These are phyloP conservation scores for Populus hybrid DNA, from an alignment of 441 rosid genomes.

Conservation along the genomic window DNA sequence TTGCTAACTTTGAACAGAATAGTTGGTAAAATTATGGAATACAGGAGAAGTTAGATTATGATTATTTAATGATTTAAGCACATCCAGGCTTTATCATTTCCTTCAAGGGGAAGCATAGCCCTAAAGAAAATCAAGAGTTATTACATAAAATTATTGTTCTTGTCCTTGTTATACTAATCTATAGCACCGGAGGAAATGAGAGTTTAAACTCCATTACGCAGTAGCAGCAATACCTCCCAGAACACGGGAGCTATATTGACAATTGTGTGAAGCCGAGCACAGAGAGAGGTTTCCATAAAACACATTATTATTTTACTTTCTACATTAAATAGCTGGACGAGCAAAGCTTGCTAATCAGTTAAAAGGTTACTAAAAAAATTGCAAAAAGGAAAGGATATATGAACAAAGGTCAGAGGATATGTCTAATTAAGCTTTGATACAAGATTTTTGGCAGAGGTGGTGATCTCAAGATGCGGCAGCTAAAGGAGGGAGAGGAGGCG, in stretches of 20 bases:
- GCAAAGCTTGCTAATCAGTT: slow-evolving; percentile 1
- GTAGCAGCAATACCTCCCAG: neutral
- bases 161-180: neutral
- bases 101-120: neutral
- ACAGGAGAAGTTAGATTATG: neutral
- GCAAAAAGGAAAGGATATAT: slow-evolving; percentile 6
- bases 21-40: neutral
- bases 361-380: neutral
- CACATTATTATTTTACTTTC: slow-evolving; percentile 23
- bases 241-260: neutral
- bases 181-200: neutral
- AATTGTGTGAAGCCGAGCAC: neutral
- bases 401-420: slow-evolving; percentile 27
- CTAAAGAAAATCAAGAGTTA: neutral
- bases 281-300: neutral
- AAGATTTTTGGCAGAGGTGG: neutral
- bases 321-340: slow-evolving; percentile 27
- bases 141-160: neutral
- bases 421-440: slow-evolving; percentile 32
- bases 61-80: neutral
- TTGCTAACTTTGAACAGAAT: neutral
- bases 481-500: slow-evolving; percentile 30
- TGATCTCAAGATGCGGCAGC: slow-evolving; percentile 42
- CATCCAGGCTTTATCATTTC: neutral
- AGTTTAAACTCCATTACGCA: neutral